phyloP scores from a whole-genome alignment of 2,329 filamentous ascomycete species.

The Zalaria sp. region DNA sequence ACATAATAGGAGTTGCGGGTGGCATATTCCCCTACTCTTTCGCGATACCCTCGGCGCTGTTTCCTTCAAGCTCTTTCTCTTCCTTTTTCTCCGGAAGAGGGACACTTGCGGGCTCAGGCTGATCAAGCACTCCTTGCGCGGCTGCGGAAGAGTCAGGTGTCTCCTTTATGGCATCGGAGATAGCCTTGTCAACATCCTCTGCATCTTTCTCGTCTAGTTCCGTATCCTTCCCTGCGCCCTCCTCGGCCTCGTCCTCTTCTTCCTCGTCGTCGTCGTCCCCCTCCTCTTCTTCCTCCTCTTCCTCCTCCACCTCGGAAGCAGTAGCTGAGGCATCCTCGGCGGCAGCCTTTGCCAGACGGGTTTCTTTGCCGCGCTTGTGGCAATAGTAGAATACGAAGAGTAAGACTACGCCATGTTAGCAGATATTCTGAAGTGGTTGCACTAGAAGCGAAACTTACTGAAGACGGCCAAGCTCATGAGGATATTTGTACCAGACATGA shows the following conservation, averaged over 20 bases:
- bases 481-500: slow-evolving; percentile 74
- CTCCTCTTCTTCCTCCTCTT: not conserved
- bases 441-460: slow-evolving; percentile 40
- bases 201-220: not conserved
- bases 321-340: not conserved
- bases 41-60: not conserved
- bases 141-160: not conserved
- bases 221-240: not conserved
- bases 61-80: not conserved
- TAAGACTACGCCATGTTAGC: slow-evolving; percentile 44
- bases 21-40: not conserved
- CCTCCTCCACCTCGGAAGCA: not conserved
- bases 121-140: not conserved
- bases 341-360: slow-evolving; percentile 43
- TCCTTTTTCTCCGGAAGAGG: not conserved
- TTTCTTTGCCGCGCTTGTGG: slow-evolving; percentile 84
- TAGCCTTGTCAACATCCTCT: not conserved
- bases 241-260: not conserved
- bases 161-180: not conserved
- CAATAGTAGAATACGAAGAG: slow-evolving; percentile 97
- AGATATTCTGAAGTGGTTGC: not conserved
- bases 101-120: not conserved
- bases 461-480: slow-evolving; percentile 82
- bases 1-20: not conserved
- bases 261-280: not conserved